Evolutionary conservation across 345 rosid genomes (phyloP).

Genomic region (Alliaria petiolata): DNA sequence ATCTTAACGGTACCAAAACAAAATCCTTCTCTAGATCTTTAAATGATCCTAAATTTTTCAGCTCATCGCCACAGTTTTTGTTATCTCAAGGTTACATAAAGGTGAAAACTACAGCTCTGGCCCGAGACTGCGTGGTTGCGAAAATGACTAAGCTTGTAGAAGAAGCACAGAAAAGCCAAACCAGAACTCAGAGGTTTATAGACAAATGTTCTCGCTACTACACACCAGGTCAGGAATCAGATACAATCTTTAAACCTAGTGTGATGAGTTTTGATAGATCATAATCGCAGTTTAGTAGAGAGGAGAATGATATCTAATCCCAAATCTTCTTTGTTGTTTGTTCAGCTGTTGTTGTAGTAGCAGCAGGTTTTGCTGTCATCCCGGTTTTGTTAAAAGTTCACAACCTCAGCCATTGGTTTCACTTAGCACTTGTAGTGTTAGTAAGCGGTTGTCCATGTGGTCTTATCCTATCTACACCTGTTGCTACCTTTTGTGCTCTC

Average conservation of each 20-base stretch:
- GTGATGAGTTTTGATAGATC: no score
- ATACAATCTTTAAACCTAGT: neutral
- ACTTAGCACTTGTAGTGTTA: slow-evolving; percentile 68
- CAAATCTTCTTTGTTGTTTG: neutral
- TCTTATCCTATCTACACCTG: slow-evolving; percentile 83
- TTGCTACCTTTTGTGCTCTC: slow-evolving; percentile 85
- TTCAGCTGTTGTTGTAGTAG: slow-evolving; percentile 54
- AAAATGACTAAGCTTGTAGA: slow-evolving; percentile 87
- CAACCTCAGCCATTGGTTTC: slow-evolving; percentile 54
- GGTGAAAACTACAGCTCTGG: slow-evolving; percentile 68
- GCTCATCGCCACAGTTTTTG: neutral
- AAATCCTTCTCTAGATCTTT: neutral
- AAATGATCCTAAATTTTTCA: neutral
- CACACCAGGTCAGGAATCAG: slow-evolving; percentile 60
- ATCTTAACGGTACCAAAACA: slow-evolving; percentile 52
- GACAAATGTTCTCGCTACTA: slow-evolving; percentile 73
- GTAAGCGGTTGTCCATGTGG: slow-evolving; percentile 95
- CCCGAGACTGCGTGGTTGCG: slow-evolving; percentile 78
- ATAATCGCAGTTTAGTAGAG: no score
- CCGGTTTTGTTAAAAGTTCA: slow-evolving; percentile 43
- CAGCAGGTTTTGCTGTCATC: slow-evolving; percentile 47
- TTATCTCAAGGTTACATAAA: slow-evolving; percentile 52
- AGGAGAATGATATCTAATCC: neutral
- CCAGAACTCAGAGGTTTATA: slow-evolving; percentile 65
- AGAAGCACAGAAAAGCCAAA: slow-evolving; percentile 83